Conservation (phyloP, 306 rosid species). For the Sicyos baderoa region DNA sequence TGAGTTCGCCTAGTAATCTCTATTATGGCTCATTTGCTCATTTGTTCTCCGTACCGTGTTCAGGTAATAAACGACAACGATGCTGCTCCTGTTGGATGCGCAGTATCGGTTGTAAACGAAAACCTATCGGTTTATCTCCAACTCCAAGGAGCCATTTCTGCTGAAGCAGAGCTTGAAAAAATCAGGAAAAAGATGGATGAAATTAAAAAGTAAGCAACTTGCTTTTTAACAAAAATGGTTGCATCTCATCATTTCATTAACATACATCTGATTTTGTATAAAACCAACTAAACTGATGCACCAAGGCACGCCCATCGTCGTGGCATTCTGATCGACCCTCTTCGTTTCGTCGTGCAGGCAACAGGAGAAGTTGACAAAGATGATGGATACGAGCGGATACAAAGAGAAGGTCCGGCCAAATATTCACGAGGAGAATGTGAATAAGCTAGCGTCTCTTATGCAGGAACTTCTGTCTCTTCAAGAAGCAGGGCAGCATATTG, state of each 20-base stretch:
- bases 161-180: constrained; percentile 43
- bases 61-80: constrained; percentile 36
- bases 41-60: too few relatives aligned
- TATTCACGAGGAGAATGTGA: constrained; percentile 44
- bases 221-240: neutral
- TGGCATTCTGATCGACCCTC: constrained; percentile 2
- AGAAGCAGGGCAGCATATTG: constrained; percentile 45
- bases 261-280: neutral
- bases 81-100: constrained; percentile 37
- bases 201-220: constrained; percentile 28
- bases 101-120: constrained; percentile 36
- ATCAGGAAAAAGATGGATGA: constrained; percentile 38
- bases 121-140: constrained; percentile 40
- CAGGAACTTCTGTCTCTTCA: constrained; percentile 58
- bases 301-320: neutral
- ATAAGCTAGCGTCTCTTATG: constrained; percentile 52
- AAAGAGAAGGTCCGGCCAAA: constrained; percentile 53
- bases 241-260: neutral
- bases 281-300: neutral
- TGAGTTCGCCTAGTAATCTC: neutral
- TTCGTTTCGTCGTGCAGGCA: constrained; percentile 29
- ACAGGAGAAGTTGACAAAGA: constrained; percentile 55
- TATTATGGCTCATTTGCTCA: neutral
- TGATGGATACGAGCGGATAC: constrained; percentile 56
- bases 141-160: constrained; percentile 34